These are phyloP conservation scores for Penicillium roqueforti DNA, from an alignment of 495 filamentous ascomycete genomes.

Conservation along the genomic window DNA sequence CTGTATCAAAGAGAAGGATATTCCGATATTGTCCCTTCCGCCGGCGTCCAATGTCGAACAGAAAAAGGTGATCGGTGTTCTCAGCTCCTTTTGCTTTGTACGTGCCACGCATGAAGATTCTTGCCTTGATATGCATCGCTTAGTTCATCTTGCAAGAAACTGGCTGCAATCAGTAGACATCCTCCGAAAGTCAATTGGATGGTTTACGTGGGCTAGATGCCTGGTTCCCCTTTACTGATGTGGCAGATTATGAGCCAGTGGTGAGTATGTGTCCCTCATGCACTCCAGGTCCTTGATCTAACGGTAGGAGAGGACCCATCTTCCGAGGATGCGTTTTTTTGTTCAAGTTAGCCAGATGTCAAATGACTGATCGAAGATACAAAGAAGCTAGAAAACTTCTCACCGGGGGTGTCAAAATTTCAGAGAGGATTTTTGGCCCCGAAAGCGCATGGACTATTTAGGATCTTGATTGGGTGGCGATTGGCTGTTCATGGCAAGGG, in stretches of 20 bases:
- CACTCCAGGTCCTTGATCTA: constrained; percentile 12
- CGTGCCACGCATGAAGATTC: background rate
- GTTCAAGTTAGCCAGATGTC: constrained; percentile 2
- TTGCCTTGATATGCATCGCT: constrained; percentile 18
- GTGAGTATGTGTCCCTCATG: constrained; percentile 35
- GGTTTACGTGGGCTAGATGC: constrained; percentile 10
- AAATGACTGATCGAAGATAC: constrained; percentile 14
- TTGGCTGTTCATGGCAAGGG: too few species aligned
- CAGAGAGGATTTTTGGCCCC: too few species aligned
- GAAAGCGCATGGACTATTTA: too few species aligned
- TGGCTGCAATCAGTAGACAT: constrained; percentile 20
- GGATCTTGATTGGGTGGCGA: too few species aligned
- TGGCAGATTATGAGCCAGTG: too few species aligned
- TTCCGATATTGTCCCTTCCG: constrained; percentile 22
- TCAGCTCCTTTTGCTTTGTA: constrained; percentile 34
- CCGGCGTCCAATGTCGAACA: background rate
- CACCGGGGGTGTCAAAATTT: too few species aligned
- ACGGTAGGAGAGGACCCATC: background rate
- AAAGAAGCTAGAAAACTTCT: too few species aligned
- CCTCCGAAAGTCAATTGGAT: constrained; percentile 1
- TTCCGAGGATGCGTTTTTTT: too few species aligned
- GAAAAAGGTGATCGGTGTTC: constrained; percentile 28
- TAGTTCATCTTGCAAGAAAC: constrained; percentile 31
- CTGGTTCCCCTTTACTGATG: too few species aligned
- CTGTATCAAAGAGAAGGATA: constrained; percentile 30